These are phyloP conservation scores for Flaveria brownii DNA, from an alignment of 129 eudicot species.

Conservation along the genomic window DNA sequence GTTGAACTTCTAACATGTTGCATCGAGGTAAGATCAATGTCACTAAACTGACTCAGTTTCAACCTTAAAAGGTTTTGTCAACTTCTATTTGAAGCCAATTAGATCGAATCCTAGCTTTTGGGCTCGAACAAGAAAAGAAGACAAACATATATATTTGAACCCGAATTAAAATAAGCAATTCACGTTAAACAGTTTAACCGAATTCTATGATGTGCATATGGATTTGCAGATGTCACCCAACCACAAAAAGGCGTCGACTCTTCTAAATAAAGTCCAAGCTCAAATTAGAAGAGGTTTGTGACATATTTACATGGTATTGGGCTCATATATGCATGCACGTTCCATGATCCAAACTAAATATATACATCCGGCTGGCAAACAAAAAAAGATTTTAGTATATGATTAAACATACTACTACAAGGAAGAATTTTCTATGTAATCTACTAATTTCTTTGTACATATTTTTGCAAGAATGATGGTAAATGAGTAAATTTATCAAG, in stretches of 20 bases:
- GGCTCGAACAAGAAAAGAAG: too few relatives aligned
- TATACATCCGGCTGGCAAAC: neutral
- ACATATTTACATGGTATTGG: neutral
- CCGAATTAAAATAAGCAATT: too few relatives aligned
- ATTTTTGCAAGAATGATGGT: too few relatives aligned
- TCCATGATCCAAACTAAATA: neutral
- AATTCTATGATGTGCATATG: neutral
- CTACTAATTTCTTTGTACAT: too few relatives aligned
- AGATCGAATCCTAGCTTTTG: too few relatives aligned
- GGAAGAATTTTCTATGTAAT: too few relatives aligned
- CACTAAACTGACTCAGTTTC: neutral
- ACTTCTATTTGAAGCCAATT: too few relatives aligned
- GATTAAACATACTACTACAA: too few relatives aligned
- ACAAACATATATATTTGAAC: too few relatives aligned
- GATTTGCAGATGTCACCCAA: slow-evolving; percentile 5
- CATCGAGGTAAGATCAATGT: neutral
- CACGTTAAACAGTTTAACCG: too few relatives aligned
- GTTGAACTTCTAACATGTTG: slow-evolving; percentile 2
- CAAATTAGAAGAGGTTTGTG: slow-evolving; percentile 9
- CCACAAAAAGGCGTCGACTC: slow-evolving; percentile 16
- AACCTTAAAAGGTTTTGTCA: too few relatives aligned
- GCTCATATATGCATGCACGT: neutral
- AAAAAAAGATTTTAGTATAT: neutral
- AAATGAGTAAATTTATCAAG: too few relatives aligned
- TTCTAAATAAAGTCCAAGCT: slow-evolving; percentile 4